phyloP scores from a whole-genome alignment of 176 grass and related monocot species.

The Juncus inflexus region DNA sequence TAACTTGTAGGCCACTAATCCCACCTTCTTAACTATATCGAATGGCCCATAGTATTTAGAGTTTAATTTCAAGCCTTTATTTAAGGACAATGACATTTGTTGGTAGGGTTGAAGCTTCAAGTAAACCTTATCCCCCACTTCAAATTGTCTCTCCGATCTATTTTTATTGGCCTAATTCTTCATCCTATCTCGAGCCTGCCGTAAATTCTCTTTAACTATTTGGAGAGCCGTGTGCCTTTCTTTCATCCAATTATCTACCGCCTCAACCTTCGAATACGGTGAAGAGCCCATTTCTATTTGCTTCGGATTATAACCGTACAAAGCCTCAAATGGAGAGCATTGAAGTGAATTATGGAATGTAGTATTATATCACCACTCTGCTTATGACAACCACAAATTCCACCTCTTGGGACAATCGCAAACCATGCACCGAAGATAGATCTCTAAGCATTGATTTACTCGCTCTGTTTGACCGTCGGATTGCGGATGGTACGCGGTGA shows the following conservation, averaged over 20 bases:
- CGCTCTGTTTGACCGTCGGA: not conserved
- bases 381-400: not conserved
- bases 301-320: no score
- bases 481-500: not conserved
- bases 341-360: not conserved
- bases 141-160: not conserved
- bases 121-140: not conserved
- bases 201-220: not conserved
- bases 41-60: not conserved
- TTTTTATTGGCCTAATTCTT: not conserved
- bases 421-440: not conserved
- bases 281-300: no score
- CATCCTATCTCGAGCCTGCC: not conserved
- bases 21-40: not conserved
- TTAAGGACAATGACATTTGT: not conserved
- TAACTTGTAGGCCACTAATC: not conserved
- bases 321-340: not conserved
- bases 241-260: no score
- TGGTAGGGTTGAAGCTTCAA: constrained; percentile 12
- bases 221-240: not conserved
- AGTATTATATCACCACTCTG: not conserved
- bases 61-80: not conserved
- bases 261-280: no score
- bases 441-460: not conserved
- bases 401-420: no score